Percentiles rank a stretch among this genome's conserved stretches.
Conservation (phyloP, 495 filamentous ascomycete species). For the Coniosporium apollinis region DNA sequence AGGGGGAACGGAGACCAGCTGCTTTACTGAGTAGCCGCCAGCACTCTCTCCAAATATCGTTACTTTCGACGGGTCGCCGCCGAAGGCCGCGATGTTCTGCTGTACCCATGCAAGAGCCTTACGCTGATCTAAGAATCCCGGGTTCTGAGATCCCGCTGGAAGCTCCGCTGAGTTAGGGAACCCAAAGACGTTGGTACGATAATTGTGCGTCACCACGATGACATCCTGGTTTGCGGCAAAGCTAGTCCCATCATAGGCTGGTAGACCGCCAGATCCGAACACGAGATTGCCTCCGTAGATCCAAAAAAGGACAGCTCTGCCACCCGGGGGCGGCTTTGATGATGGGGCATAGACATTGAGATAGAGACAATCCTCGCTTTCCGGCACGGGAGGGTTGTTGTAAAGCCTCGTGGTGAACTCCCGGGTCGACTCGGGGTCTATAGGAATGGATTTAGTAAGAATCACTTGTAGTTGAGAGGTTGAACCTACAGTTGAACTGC, state of each 20-base stretch:
- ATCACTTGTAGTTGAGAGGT: neutral
- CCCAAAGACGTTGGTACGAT: constrained; percentile 15
- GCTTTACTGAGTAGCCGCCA: constrained; percentile 9
- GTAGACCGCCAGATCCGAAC: constrained; percentile 8
- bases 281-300: constrained; percentile 17
- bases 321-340: constrained; percentile 10
- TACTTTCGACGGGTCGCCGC: constrained; percentile 14
- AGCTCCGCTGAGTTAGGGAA: constrained; percentile 13
- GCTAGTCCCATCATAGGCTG: constrained; percentile 3
- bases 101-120: constrained; percentile 16
- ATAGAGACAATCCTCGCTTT: constrained; percentile 26
- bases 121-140: constrained; percentile 18
- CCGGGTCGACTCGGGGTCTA: constrained; percentile 9
- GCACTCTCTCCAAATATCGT: constrained; percentile 16
- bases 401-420: constrained; percentile 18
- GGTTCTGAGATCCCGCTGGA: constrained; percentile 7
- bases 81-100: constrained; percentile 15
- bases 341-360: constrained; percentile 23
- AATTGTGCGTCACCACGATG: constrained; percentile 9
- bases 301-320: constrained; percentile 18
- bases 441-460: too few relatives aligned
- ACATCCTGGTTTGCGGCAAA: constrained; percentile 7
- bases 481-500: constrained; percentile 17
- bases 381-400: constrained; percentile 14
- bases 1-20: constrained; percentile 10